Base-by-base conservation (phyloP, 345 rosid genomes). In the Aethionema arabicum region DNA sequence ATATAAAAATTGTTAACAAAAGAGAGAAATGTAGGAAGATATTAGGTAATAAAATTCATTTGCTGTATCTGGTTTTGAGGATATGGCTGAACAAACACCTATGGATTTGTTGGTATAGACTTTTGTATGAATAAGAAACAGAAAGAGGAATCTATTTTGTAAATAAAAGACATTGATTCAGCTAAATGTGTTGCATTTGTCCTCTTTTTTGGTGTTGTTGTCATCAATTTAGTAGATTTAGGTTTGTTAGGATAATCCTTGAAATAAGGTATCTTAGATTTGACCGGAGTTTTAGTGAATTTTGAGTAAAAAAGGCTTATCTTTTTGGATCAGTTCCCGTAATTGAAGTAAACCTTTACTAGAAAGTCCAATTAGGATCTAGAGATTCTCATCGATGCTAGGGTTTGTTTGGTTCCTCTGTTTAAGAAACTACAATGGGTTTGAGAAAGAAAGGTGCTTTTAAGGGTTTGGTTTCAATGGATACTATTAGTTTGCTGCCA, bases 131-230 rank as follows among this genome's bases (percentile, higher is more conserved):
- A 58, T 5, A 35, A 32, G 49, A 11, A 5, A 43, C 4, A 40
- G 27, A 32, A 15, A 41, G 30, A 52, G 53, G 48, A 70, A 49
- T 49, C 47, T 35, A 8, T 56, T 43, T 30, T 63, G 74, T 70
- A 70, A 70, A 63, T 70, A 63, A 70, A 68, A 63, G 59, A 50
- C 32, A 63, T 56, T 40, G 74, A 56, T 68, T 46, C 16, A 29
- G 66, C 6, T 3, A 35, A 44, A 54, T 37, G 6, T 48, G 5
- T 39, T 69, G 58, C 63, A 32, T 56, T 53, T 36, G 27, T 21
- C 27, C 2, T 43, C n/a, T 33, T 2, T 46, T 55, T 36, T 5
- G n/a, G 51, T 8, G 8, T 1, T 0, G 15, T 56, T 62, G 46
- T 48, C n/a, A 47, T 47, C 32, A 48, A 8, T 48, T 52, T 55